Conservation (phyloP, 306 rosid species). For the Prunus mongolica region DNA sequence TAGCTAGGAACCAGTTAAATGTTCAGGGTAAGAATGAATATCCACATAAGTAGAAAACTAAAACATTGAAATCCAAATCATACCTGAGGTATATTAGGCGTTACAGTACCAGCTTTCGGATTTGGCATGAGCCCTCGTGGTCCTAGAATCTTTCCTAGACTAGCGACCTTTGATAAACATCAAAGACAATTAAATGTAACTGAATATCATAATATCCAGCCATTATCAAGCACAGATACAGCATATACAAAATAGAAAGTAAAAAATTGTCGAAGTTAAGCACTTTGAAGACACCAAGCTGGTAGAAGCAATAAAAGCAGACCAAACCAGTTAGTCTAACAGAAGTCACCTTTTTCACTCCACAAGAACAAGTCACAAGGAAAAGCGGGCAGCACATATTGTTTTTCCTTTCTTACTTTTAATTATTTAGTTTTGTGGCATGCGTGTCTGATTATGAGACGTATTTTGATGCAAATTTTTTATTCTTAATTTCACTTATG, state of each 20-base stretch:
- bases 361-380: background rate
- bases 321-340: background rate
- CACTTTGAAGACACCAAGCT: background rate
- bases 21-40: background rate
- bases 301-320: background rate
- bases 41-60: background rate
- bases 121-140: slow-evolving; percentile 99
- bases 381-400: background rate
- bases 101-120: slow-evolving; percentile 99
- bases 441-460: background rate
- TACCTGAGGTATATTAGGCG: slow-evolving; percentile 96
- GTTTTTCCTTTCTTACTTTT: background rate
- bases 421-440: background rate
- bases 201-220: background rate
- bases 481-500: background rate
- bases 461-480: background rate
- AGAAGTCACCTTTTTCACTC: background rate
- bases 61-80: background rate
- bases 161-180: slow-evolving; percentile 73
- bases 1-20: background rate
- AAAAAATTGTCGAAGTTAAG: background rate
- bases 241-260: background rate
- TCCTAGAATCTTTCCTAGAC: slow-evolving; percentile 93
- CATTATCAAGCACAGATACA: background rate
- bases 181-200: slow-evolving; percentile 14